Evolutionary conservation across 768 basidiomycete species (phyloP).

Genomic region (Leucocoprinus sp.): DNA sequence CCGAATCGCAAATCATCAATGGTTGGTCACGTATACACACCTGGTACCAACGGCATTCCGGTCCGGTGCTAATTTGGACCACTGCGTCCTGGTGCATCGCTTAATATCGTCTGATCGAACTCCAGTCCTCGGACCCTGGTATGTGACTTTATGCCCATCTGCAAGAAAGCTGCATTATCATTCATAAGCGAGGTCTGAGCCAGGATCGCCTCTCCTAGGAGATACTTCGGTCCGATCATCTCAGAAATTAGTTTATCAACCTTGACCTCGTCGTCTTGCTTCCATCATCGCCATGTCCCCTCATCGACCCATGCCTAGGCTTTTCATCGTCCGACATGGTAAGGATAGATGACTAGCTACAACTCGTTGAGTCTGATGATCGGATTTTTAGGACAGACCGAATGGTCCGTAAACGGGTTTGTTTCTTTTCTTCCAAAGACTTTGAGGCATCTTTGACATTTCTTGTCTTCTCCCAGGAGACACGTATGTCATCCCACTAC

Average conservation of each 20-base stretch:
- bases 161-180: no score
- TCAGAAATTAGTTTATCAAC: neutral
- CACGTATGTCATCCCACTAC: constrained; percentile 37
- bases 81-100: no score
- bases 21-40: constrained; percentile 7
- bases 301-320: constrained; percentile 53
- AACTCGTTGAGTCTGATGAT: neutral
- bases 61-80: constrained; percentile 3
- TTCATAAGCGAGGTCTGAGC: no score
- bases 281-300: constrained; percentile 19
- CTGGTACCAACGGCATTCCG: neutral
- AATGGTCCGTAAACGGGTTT: constrained; percentile 86
- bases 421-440: constrained; percentile 15
- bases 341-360: constrained; percentile 8
- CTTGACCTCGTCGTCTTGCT: constrained; percentile 1
- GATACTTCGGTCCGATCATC: constrained; percentile 9
- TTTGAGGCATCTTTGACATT: neutral
- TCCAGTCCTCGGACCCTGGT: no score
- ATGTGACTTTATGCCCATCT: no score
- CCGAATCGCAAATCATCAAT: neutral
- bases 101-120: no score
- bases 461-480: constrained; percentile 32
- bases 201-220: no score
- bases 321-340: constrained; percentile 81
- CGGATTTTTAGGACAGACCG: constrained; percentile 68